These are phyloP conservation scores for Kazachstania taianensis DNA, from an alignment of 805 yeast genomes.

Conservation along the genomic window DNA sequence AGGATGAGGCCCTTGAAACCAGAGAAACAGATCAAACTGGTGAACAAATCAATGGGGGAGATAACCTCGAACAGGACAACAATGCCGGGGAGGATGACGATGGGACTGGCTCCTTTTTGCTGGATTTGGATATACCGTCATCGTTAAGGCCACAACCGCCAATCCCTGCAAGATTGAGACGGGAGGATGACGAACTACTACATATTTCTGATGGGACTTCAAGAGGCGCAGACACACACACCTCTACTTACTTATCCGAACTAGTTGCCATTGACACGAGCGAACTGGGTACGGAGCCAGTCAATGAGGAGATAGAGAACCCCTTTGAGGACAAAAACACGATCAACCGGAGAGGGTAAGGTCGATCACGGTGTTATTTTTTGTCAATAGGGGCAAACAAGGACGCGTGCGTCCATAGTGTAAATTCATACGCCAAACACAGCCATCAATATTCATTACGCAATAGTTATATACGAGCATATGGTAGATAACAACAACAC, in stretches of 20 bases:
- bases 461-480: too few relatives aligned
- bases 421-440: too few relatives aligned
- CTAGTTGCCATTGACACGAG: not conserved
- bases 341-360: not conserved
- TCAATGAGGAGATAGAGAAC: not conserved
- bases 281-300: not conserved
- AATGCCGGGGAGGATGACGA: slow-evolving; percentile 8
- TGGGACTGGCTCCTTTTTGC: slow-evolving; percentile 23
- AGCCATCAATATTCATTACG: too few relatives aligned
- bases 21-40: not conserved
- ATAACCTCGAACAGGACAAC: not conserved
- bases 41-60: too few relatives aligned
- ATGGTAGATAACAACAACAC: too few relatives aligned
- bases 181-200: too few relatives aligned
- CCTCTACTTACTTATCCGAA: not conserved
- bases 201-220: too few relatives aligned
- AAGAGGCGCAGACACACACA: not conserved
- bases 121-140: slow-evolving; percentile 21
- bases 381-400: too few relatives aligned
- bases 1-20: slow-evolving; percentile 10
- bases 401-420: too few relatives aligned
- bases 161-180: slow-evolving; percentile 4
- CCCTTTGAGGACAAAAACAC: not conserved
- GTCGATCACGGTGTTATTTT: not conserved
- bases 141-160: slow-evolving; percentile 6